Conservation (phyloP, 139 green algal genomes). For the Microglena sp. region DNA sequence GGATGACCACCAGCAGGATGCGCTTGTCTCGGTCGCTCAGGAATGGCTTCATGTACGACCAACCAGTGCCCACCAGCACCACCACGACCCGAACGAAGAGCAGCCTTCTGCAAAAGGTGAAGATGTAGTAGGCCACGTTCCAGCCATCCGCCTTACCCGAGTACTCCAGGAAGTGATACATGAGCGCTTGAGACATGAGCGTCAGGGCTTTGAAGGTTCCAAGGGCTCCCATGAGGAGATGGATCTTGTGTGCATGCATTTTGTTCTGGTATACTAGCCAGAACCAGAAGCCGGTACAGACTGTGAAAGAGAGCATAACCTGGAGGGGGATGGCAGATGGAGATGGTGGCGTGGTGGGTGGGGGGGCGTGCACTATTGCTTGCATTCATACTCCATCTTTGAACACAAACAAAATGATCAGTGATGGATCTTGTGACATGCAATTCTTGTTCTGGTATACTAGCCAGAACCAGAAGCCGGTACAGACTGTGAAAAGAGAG, state of each 20-base stretch:
- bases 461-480: slow-evolving; percentile 45
- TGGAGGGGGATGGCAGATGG: too few species aligned
- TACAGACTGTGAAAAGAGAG: slow-evolving; percentile 49
- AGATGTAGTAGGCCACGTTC: slow-evolving; percentile 93
- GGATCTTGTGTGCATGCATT: slow-evolving; percentile 58
- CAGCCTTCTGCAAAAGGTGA: slow-evolving; percentile 77
- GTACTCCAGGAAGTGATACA: slow-evolving; percentile 68
- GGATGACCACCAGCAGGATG: slow-evolving; percentile 86
- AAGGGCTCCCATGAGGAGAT: slow-evolving; percentile 83
- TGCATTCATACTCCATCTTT: too few species aligned
- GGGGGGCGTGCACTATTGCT: too few species aligned
- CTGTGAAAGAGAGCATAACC: slow-evolving; percentile 72
- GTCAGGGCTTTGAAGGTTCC: not conserved
- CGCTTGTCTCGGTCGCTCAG: slow-evolving; percentile 76
- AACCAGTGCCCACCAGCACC: slow-evolving; percentile 87
- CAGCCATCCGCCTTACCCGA: slow-evolving; percentile 75
- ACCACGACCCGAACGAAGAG: slow-evolving; percentile 92
- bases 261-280: slow-evolving; percentile 30
- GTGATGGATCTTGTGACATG: slow-evolving; percentile 74
- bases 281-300: slow-evolving; percentile 48
- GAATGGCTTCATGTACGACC: slow-evolving; percentile 82
- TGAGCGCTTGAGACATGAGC: slow-evolving; percentile 34
- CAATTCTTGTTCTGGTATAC: slow-evolving; percentile 32
- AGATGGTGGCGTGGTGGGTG: too few species aligned
- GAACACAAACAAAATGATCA: too few species aligned